Base-by-base conservation (phyloP, 163 green algal species). In the Smithsoniella earleae region DNA sequence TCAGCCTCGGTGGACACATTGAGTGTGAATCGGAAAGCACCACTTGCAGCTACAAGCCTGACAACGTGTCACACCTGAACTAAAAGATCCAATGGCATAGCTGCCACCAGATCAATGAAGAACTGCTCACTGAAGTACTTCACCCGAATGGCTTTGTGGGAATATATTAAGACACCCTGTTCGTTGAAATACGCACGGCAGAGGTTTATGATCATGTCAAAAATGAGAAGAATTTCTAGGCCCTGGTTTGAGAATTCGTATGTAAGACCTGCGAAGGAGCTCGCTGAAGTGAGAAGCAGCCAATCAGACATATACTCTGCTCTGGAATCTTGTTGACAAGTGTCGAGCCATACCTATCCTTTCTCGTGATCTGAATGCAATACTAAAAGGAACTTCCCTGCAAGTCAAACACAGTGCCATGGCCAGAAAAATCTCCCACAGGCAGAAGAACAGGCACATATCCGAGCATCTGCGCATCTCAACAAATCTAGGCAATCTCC, bases 121-220 rank as follows among this genome's bases (percentile, higher is more conserved):
- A 69, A 69, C 30, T 36, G 31, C 6, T 36, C 58, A 40, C 27
- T 69, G 58, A 69, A 43, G 58, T 69, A 69, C 6, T 43, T 30
- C 18, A 43, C 25, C n/a, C 58, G 58, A 31, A 69, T 69, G 58
- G 58, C 1, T 13, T 69, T 69, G 58, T 25, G 20, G 6, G 31
- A 43, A 31, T 69, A 69, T 10, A 5, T 38, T n/a, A 69, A 13
- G 5, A 69, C 58, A n/a, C 58, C 58, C 25, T 69, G 58, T 43
- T 69, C 58, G 34, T 69, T 43, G 16, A 45, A 69, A 31, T 45
- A 69, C 6, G 58, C 58, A 25, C 20, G 3, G 58, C 28, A 34
- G 6, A 69, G 10, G 58, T 69, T 69, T 5, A 69, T 36, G 22
- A 69, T 13, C 58, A 69, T 69, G 58, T 69, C 58, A 16, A 69